Base-by-base conservation (phyloP, 495 filamentous ascomycete genomes). In the Pseudomonodictys pantanalensis region DNA sequence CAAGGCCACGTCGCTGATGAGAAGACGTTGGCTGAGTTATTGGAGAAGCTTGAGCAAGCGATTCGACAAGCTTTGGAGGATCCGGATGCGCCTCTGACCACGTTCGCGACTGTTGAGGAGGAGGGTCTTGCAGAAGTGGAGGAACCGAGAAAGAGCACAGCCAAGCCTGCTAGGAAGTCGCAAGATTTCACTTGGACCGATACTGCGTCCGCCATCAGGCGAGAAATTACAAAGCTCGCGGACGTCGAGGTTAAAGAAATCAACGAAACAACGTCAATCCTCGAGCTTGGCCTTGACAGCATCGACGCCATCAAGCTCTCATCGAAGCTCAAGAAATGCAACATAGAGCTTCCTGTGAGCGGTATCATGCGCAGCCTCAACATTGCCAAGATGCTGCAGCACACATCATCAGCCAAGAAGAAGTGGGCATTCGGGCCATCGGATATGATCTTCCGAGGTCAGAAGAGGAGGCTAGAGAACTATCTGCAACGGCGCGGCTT, bases 301-400 rank as follows among this genome's bases (percentile, higher is more conserved):
- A 86, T 88, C 60, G 85, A 88, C 60, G 71, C 79, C 17, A 86
- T 85, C 63, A 88, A 86, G 68, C 75, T 91, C 3, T 81, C 88
- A 1, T 81, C 86, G 1, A 77, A 77, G 43, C 73, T 95, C 22
- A 86, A 82, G 62, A 78, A 72, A 45, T 48, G 71, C 11, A 83
- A 81, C 0, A 78, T 90, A 30, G 68, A 72, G 2, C 59, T 92
- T 48, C 77, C 84, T 8, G 80, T 89, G 11, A 86, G 88, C 68
- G 70, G 71, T 30, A 81, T 95, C 44, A 85, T 92, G 80, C 82
- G 78, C 58, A 76, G 75, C n/a, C 82, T 83, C 45, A 89, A 82
- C 0, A 81, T 93, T 22, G 70, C 75, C 8, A 77, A 73, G 28
- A 82, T 89, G 69, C 45, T 72, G 3, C 49, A 68, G 39, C 26